Evolutionary conservation across 371 early-diverging fungal species (phyloP).

Genomic region (Mortierella sp.): DNA sequence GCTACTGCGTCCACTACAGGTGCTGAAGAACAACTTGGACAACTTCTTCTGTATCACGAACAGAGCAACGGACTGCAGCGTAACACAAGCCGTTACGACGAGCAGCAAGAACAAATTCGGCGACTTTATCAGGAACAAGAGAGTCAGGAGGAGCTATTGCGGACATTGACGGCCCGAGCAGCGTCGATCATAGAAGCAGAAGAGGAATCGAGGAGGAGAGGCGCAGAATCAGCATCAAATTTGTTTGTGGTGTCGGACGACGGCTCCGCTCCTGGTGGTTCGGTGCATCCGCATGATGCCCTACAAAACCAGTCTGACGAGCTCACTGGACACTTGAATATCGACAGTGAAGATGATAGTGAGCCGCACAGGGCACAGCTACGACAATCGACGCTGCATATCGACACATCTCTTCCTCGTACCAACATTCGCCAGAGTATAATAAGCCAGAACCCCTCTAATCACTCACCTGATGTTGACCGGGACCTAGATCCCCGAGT

Average conservation of each 20-base stretch:
- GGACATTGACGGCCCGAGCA: slow-evolving; percentile 35
- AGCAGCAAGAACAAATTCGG: slow-evolving; percentile 42
- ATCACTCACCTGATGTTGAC: slow-evolving; percentile 12
- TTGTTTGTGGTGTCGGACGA: neutral
- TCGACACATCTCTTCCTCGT: slow-evolving; percentile 28
- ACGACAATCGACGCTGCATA: slow-evolving; percentile 34
- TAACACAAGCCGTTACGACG: slow-evolving; percentile 12
- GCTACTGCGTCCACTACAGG: neutral
- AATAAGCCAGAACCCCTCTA: neutral
- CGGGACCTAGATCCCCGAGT: neutral
- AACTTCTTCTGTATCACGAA: neutral
- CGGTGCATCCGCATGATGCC: slow-evolving; percentile 5
- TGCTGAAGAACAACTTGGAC: neutral
- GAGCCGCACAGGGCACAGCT: neutral
- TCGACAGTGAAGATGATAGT: slow-evolving; percentile 1
- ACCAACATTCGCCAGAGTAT: slow-evolving; percentile 17
- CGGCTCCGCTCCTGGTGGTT: neutral
- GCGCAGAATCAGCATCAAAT: neutral
- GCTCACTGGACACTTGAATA: no score
- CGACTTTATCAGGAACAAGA: slow-evolving; percentile 41
- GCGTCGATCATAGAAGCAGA: slow-evolving; percentile 29
- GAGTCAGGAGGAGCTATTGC: slow-evolving; percentile 38
- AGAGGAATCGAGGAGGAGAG: slow-evolving; percentile 11
- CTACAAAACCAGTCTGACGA: neutral
- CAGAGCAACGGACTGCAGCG: slow-evolving; percentile 3